Conservation (phyloP, 2,329 filamentous ascomycete genomes). For the Fusarium oxysporum region DNA sequence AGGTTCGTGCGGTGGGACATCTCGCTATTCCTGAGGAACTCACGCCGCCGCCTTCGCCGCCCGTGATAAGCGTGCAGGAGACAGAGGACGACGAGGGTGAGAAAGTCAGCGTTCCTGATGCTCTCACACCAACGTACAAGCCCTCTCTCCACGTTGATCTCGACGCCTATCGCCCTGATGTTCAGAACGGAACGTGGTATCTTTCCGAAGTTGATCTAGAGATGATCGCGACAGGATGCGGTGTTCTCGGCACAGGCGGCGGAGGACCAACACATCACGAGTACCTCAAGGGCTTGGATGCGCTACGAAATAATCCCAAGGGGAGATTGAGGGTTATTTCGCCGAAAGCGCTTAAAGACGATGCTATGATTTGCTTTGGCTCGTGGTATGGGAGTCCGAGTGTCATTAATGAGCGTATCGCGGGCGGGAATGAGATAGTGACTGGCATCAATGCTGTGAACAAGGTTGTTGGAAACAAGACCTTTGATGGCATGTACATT, state of each 20-base stretch:
- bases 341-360: slow-evolving; percentile 51
- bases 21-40: slow-evolving; percentile 47
- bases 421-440: slow-evolving; percentile 52
- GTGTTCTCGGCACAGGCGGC: slow-evolving; percentile 53
- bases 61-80: slow-evolving; percentile 2
- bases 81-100: slow-evolving; percentile 39
- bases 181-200: slow-evolving; percentile 50
- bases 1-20: slow-evolving; percentile 51
- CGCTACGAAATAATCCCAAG: slow-evolving; percentile 48
- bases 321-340: slow-evolving; percentile 56
- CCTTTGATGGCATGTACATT: slow-evolving; percentile 50
- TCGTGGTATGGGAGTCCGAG: slow-evolving; percentile 60
- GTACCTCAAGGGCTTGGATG: slow-evolving; percentile 57
- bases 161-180: slow-evolving; percentile 47
- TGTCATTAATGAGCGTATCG: slow-evolving; percentile 54
- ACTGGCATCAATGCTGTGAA: slow-evolving; percentile 52
- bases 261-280: slow-evolving; percentile 55
- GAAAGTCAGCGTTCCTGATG: slow-evolving; percentile 47
- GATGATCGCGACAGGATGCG: slow-evolving; percentile 51
- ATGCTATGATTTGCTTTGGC: slow-evolving; percentile 55
- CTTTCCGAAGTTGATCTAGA: slow-evolving; percentile 53
- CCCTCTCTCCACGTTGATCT: slow-evolving; percentile 49
- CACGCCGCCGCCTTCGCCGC: slow-evolving; percentile 40
- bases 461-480: slow-evolving; percentile 48
- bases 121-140: slow-evolving; percentile 47